Conservation (phyloP, 192 early-diverging fungal genomes). For the Coemansia sp. region DNA sequence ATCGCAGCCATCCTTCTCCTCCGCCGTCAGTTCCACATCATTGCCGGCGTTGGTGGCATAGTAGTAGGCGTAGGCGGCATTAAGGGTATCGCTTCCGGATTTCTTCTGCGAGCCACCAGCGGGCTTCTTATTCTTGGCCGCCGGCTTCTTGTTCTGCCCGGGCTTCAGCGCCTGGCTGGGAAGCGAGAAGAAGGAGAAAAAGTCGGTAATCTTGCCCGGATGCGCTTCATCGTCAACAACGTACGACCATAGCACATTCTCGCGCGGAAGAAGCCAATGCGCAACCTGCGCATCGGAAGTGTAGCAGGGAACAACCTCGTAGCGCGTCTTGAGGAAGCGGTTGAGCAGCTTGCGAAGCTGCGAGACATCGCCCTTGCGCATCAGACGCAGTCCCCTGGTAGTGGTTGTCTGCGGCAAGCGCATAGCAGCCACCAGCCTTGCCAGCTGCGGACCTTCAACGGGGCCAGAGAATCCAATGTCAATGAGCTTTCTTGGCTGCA, state of each 20-base stretch:
- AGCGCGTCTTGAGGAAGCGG: constrained; percentile 65
- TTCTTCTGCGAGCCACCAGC: constrained; percentile 1
- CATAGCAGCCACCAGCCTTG: constrained; percentile 19
- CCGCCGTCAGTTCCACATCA: constrained; percentile 27
- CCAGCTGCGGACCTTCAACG: constrained; percentile 43
- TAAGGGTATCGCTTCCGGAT: constrained; percentile 45
- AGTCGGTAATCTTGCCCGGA: constrained; percentile 73
- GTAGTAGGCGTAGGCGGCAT: constrained; percentile 96
- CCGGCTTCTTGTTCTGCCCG: constrained; percentile 10
- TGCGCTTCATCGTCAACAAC: constrained; percentile 79
- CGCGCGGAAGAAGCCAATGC: constrained; percentile 88
- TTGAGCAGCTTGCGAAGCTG: constrained; percentile 74
- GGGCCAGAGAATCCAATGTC: constrained; percentile 91
- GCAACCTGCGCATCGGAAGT: constrained; percentile 78
- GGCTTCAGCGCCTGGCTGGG: constrained; percentile 88
- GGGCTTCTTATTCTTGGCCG: constrained; percentile 2
- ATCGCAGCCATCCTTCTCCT: constrained; percentile 42
- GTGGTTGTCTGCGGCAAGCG: constrained; percentile 38
- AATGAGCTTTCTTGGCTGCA: constrained; percentile 93
- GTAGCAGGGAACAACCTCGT: constrained; percentile 72
- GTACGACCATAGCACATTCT: constrained; percentile 88
- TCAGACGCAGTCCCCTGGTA: constrained; percentile 74
- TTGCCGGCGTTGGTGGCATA: constrained; percentile 68
- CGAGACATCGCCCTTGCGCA: constrained; percentile 76
- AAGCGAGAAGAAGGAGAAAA: constrained; percentile 93